Conservation (phyloP, 192 early-diverging fungal species). For the Phlyctochytrium planicorne region DNA sequence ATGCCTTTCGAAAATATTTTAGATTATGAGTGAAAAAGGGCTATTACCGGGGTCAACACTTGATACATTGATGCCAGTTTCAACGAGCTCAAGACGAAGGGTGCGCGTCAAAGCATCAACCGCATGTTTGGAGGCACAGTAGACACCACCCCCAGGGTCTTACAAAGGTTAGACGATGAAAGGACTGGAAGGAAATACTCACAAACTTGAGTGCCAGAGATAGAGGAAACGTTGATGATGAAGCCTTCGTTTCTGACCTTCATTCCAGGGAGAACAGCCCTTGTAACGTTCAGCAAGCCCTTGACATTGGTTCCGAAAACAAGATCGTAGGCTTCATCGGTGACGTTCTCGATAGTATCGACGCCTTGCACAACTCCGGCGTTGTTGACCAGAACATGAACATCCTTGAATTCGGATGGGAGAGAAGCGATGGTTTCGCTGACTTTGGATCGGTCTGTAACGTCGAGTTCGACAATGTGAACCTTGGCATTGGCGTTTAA, state of each 20-base stretch:
- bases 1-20: slow-evolving; percentile 31
- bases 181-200: neutral
- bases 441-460: slow-evolving; percentile 54
- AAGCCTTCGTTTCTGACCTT: slow-evolving; percentile 64
- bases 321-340: slow-evolving; percentile 66
- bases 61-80: slow-evolving; percentile 67
- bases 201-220: slow-evolving; percentile 57
- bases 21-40: slow-evolving; percentile 30
- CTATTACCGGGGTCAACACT: slow-evolving; percentile 80
- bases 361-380: slow-evolving; percentile 68
- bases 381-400: slow-evolving; percentile 90
- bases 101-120: slow-evolving; percentile 78
- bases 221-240: slow-evolving; percentile 82
- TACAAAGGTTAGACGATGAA: too few species aligned
- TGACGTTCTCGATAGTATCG: slow-evolving; percentile 61
- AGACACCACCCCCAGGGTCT: slow-evolving; percentile 76
- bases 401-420: slow-evolving; percentile 52
- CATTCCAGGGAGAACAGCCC: slow-evolving; percentile 80
- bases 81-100: slow-evolving; percentile 72
- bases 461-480: slow-evolving; percentile 68
- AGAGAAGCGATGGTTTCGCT: slow-evolving; percentile 36
- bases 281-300: slow-evolving; percentile 77
- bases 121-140: slow-evolving; percentile 82
- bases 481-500: slow-evolving; percentile 56
- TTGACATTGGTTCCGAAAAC: slow-evolving; percentile 92